phyloP scores from a whole-genome alignment of 1,284 basidiomycete genomes.

The Moniliophthora roreri region DNA sequence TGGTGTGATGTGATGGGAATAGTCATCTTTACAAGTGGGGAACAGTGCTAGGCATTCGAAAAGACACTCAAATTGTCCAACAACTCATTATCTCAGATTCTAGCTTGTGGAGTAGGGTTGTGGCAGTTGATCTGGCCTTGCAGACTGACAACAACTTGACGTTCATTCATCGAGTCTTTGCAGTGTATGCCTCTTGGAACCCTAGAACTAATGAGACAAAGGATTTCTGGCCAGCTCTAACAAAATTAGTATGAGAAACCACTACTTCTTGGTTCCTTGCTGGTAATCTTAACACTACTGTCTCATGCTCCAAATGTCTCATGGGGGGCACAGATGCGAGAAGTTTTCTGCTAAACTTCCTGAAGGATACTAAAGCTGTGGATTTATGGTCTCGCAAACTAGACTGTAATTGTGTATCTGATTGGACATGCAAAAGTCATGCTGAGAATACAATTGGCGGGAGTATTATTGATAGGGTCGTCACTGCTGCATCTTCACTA shows the following conservation, averaged over 20 bases:
- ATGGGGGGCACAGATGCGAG: conserved; percentile 7
- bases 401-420: conserved; percentile 1
- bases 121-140: conserved; percentile 11
- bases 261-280: conserved; percentile 9
- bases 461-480: conserved; percentile 13
- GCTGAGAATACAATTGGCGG: conserved; percentile 1
- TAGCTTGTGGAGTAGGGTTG: conserved; percentile 6
- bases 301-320: conserved; percentile 6
- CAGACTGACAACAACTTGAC: conserved; percentile 9
- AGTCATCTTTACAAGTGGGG: conserved; percentile 13
- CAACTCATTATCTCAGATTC: conserved; percentile 6
- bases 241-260: conserved; percentile 5
- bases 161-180: conserved; percentile 13
- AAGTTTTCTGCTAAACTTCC: conserved; percentile 8
- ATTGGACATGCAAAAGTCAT: conserved; percentile 13
- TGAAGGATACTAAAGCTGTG: conserved; percentile 5
- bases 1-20: not conserved
- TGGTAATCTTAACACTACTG: conserved; percentile 16
- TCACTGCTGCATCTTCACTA: not conserved
- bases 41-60: conserved; percentile 14
- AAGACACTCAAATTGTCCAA: conserved; percentile 14
- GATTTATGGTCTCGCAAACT: conserved; percentile 13
- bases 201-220: conserved; percentile 9
- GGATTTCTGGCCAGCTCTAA: conserved; percentile 11
- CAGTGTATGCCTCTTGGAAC: conserved; percentile 16